Conservation (phyloP, 73 alveolate species). For the Loxodes magnus region DNA sequence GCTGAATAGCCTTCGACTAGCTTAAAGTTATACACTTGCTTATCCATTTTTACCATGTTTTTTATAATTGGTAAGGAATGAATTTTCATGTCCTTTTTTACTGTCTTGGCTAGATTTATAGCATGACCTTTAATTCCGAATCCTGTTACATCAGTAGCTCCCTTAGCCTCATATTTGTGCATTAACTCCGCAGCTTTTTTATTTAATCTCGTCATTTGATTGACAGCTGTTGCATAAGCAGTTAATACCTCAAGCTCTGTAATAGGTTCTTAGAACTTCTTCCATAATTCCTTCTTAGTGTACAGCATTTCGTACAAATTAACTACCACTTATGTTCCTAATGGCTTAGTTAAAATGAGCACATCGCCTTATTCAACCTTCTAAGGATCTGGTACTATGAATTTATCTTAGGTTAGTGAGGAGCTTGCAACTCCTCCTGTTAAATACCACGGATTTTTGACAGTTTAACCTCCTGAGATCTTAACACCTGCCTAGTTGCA, state of each 20-base stretch:
- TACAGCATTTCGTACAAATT: slow-evolving; percentile 51
- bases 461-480: slow-evolving; percentile 92
- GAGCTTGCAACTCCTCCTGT: slow-evolving; percentile 92
- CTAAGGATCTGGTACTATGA: slow-evolving; percentile 45
- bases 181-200: slow-evolving; percentile 65
- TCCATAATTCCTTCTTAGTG: slow-evolving; percentile 24
- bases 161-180: slow-evolving; percentile 41
- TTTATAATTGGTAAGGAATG: slow-evolving; percentile 49
- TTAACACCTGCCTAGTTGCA: slow-evolving; percentile 82
- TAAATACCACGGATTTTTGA: slow-evolving; percentile 94
- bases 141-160: slow-evolving; percentile 99
- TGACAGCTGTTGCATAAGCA: slow-evolving; percentile 37
- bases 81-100: slow-evolving; percentile 38
- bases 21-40: slow-evolving; percentile 24
- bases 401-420: slow-evolving; percentile 45
- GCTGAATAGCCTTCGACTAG: slow-evolving; percentile 67
- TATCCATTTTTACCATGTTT: slow-evolving; percentile 32
- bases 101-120: slow-evolving; percentile 72
- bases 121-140: slow-evolving; percentile 99
- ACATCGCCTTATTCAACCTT: slow-evolving; percentile 61
- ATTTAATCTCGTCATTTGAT: slow-evolving; percentile 63
- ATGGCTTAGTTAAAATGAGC: slow-evolving; percentile 73
- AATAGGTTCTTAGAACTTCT: slow-evolving; percentile 16
- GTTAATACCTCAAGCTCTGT: slow-evolving; percentile 33
- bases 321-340: slow-evolving; percentile 70